Percentiles rank a stretch among this genome's conserved stretches.
phyloP scores from a whole-genome alignment of 371 early-diverging fungal species.

The Entomophthora muscae region DNA sequence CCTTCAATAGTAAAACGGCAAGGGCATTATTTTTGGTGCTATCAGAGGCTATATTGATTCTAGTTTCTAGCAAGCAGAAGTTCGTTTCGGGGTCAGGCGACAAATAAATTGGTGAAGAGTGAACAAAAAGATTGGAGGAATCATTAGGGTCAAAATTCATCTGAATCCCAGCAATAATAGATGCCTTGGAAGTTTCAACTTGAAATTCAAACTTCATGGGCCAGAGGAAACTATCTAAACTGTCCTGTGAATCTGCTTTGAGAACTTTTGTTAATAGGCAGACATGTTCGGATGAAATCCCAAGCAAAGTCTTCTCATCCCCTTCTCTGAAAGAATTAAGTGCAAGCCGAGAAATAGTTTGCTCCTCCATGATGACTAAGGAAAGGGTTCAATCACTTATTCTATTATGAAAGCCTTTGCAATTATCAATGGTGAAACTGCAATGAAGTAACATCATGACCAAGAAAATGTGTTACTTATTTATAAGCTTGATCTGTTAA shows the following conservation, averaged over 20 bases:
- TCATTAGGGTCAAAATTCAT: not conserved
- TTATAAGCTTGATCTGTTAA: too few species aligned
- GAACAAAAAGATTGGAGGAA: not conserved
- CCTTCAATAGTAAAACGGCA: not conserved
- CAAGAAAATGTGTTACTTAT: too few species aligned
- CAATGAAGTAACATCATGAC: too few species aligned
- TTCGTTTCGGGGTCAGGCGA: not conserved
- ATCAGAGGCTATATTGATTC: not conserved
- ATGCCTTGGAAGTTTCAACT: not conserved
- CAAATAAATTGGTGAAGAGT: not conserved
- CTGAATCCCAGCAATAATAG: not conserved
- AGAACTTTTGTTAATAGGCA: not conserved
- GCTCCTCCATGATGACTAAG: not conserved
- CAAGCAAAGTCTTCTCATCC: not conserved
- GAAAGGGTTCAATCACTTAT: too few species aligned
- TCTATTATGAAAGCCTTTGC: too few species aligned
- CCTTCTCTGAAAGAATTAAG: not conserved
- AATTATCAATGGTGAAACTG: too few species aligned
- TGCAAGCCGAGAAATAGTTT: not conserved
- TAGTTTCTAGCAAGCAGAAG: not conserved
- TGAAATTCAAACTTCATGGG: not conserved
- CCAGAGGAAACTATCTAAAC: not conserved
- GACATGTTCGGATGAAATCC: not conserved
- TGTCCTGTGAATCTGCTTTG: not conserved
- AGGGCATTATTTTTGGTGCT: not conserved